These are phyloP conservation scores for Glycine soja DNA, from an alignment of 306 rosid genomes.

Conservation along the genomic window DNA sequence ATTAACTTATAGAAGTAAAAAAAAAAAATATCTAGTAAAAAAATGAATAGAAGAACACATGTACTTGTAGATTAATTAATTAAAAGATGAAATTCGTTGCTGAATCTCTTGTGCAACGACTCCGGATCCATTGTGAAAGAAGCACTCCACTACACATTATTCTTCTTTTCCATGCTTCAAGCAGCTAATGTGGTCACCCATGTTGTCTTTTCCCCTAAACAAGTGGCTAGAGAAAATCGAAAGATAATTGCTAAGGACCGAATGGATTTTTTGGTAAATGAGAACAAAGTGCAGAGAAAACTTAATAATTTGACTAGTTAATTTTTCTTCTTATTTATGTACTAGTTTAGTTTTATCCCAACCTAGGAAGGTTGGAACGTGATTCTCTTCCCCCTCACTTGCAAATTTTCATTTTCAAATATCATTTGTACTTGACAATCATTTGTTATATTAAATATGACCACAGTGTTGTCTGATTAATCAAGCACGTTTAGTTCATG, in stretches of 20 bases:
- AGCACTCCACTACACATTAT: neutral
- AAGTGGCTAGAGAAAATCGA: neutral
- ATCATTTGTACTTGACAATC: neutral
- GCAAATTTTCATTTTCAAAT: neutral
- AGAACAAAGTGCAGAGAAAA: neutral
- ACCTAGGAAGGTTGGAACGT: neutral
- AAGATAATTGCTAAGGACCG: neutral
- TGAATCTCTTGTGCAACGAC: neutral
- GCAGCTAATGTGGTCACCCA: neutral
- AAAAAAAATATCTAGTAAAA: too few species aligned
- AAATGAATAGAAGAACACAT: neutral
- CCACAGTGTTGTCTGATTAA: neutral
- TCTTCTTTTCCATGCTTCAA: neutral
- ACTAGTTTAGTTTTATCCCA: neutral
- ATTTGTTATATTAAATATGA: too few species aligned
- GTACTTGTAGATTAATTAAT: neutral
- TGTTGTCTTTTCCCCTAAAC: neutral
- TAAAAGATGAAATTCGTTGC: neutral
- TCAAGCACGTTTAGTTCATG: neutral
- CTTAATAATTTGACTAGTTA: neutral
- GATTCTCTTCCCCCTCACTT: neutral
- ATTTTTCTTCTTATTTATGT: neutral
- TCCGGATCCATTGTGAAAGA: neutral
- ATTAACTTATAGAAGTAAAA: too few species aligned
- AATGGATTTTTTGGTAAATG: neutral